Percentiles rank a stretch among this genome's conserved stretches.
Conservation (phyloP, 2,329 filamentous ascomycete genomes). For the Gnomoniopsis smithogilvyi region DNA sequence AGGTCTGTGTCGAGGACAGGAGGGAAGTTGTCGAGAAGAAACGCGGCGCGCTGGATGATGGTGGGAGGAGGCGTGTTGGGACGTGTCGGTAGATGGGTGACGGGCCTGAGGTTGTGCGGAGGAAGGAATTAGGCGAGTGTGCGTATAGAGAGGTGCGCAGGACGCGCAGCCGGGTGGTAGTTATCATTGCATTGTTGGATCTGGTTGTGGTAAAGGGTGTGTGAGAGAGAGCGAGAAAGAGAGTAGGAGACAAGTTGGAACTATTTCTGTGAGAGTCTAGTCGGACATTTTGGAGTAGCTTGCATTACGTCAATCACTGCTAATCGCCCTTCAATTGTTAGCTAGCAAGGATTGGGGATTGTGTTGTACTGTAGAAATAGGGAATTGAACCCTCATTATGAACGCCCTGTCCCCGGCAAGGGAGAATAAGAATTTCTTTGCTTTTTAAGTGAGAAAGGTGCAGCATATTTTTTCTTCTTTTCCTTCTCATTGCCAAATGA, state of each 20-base stretch:
- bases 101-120: not conserved
- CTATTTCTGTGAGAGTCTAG: not conserved
- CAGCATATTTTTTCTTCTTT: too few species aligned
- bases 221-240: too few species aligned
- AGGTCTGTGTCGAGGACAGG: not conserved
- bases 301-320: conserved; percentile 18
- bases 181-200: conserved; percentile 20
- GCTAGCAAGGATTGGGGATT: not conserved
- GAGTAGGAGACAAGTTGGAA: not conserved
- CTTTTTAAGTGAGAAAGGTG: too few species aligned
- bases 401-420: too few species aligned
- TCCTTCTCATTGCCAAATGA: too few species aligned
- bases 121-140: not conserved
- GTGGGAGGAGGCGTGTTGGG: not conserved
- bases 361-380: too few species aligned
- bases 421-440: too few species aligned
- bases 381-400: too few species aligned
- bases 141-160: conserved; percentile 14
- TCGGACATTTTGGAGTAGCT: not conserved
- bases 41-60: not conserved
- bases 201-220: not conserved
- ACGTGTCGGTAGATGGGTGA: not conserved
- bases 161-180: conserved; percentile 19
- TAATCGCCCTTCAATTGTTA: too few species aligned
- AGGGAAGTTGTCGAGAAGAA: conserved; percentile 1